Percentiles rank a stretch among this genome's conserved stretches.
phyloP scores from a whole-genome alignment of 2,329 filamentous ascomycete species.

The Onygenales sp. region DNA sequence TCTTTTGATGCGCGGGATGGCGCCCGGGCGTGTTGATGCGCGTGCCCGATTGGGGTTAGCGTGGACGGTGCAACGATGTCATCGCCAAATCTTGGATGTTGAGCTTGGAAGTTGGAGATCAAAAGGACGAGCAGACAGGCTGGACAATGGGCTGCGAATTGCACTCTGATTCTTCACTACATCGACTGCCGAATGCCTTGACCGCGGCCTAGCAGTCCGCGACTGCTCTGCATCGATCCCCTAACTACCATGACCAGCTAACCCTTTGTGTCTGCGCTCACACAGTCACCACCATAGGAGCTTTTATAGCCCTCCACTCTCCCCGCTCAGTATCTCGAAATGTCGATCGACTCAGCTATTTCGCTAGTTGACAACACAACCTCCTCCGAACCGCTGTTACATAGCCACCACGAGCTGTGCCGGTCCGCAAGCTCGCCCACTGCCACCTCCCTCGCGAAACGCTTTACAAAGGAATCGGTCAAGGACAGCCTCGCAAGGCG shows the following conservation, averaged over 20 bases:
- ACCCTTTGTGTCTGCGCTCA: neutral
- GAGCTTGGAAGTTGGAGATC: neutral
- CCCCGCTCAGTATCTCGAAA: slow-evolving; percentile 2
- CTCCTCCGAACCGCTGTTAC: slow-evolving; percentile 16
- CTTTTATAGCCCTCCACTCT: neutral
- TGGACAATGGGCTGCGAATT: neutral
- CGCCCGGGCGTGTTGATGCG: neutral
- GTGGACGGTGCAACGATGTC: neutral
- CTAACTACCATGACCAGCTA: neutral
- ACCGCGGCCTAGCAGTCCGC: neutral
- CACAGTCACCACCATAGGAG: neutral
- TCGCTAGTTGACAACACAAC: slow-evolving; percentile 33
- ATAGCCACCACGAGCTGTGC: slow-evolving; percentile 14
- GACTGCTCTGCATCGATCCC: neutral
- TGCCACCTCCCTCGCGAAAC: slow-evolving; percentile 17
- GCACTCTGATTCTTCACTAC: neutral
- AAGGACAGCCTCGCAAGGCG: slow-evolving; percentile 30
- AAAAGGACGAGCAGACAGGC: neutral
- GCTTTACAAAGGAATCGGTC: slow-evolving; percentile 26
- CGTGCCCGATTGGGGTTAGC: neutral
- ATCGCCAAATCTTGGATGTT: neutral
- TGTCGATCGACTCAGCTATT: slow-evolving; percentile 21
- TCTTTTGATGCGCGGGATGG: neutral
- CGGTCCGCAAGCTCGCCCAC: slow-evolving; percentile 14
- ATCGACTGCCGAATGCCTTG: neutral